phyloP scores from a whole-genome alignment of 1,284 basidiomycete species.

The Ustilago hordei region DNA sequence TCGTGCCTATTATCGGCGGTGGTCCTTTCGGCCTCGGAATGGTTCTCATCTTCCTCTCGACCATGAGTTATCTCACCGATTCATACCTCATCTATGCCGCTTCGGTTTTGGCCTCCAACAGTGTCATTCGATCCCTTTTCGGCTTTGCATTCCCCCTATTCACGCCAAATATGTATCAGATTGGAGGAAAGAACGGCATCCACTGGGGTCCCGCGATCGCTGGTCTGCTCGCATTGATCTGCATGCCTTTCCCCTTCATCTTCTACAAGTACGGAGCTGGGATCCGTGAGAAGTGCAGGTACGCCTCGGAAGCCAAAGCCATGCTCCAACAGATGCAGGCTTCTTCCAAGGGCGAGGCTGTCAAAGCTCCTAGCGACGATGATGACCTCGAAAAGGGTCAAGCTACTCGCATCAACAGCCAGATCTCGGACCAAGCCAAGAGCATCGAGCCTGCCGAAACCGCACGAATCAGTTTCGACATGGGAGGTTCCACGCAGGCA shows the following conservation, averaged over 20 bases:
- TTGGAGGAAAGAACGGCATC: conserved; percentile 73
- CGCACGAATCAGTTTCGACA: conserved; percentile 12
- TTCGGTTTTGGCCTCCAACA: conserved; percentile 76
- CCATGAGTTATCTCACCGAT: conserved; percentile 72
- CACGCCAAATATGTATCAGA: conserved; percentile 72
- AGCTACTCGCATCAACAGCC: conserved; percentile 16
- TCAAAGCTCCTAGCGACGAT: conserved; percentile 4
- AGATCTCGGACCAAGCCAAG: neutral
- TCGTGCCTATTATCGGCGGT: conserved; percentile 55
- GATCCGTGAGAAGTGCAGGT: conserved; percentile 71
- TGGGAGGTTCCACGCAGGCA: conserved; percentile 12
- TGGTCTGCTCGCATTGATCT: conserved; percentile 77
- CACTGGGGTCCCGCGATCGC: conserved; percentile 81
- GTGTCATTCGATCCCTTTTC: conserved; percentile 77
- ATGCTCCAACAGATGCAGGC: conserved; percentile 45
- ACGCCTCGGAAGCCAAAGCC: conserved; percentile 45
- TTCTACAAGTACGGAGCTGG: conserved; percentile 71
- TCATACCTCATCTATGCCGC: conserved; percentile 73
- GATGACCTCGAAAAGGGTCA: conserved; percentile 33
- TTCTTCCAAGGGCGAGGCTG: conserved; percentile 3
- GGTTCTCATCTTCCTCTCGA: conserved; percentile 75
- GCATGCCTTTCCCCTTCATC: conserved; percentile 78
- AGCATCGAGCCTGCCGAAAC: conserved; percentile 8
- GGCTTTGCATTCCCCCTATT: conserved; percentile 75
- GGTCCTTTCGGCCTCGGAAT: conserved; percentile 58